phyloP scores from a whole-genome alignment of 2,329 filamentous ascomycete species.

The Fusarium pininemorale region DNA sequence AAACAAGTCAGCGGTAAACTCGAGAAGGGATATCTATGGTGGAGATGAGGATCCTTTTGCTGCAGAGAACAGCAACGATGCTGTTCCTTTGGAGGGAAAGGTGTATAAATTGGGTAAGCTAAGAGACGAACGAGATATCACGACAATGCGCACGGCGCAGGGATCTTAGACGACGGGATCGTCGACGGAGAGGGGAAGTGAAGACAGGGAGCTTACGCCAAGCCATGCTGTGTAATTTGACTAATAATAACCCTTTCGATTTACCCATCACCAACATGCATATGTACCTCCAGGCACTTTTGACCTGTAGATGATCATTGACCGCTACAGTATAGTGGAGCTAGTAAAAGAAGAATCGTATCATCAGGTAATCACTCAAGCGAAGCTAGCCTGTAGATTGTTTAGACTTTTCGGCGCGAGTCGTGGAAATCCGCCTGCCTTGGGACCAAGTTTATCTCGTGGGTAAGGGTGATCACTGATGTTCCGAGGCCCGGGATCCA shows the following conservation, averaged over 20 bases:
- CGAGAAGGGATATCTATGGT: neutral
- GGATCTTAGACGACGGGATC: neutral
- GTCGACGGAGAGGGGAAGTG: slow-evolving; percentile 7
- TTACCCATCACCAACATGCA: neutral
- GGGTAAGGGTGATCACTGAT: neutral
- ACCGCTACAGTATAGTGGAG: neutral
- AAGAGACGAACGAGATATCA: neutral
- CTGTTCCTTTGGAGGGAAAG: slow-evolving; percentile 2
- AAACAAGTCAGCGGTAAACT: neutral
- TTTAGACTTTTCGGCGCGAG: neutral
- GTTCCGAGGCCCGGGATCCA: neutral
- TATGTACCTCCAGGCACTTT: neutral
- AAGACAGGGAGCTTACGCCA: slow-evolving; percentile 13
- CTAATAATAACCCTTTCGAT: neutral
- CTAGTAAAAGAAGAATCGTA: neutral
- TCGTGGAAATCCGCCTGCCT: neutral
- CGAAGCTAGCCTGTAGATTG: neutral
- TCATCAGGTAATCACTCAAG: neutral
- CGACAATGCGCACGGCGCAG: neutral
- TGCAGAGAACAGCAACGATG: neutral
- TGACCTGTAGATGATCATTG: neutral
- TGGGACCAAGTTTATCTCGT: neutral
- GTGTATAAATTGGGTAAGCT: neutral
- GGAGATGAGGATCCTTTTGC: slow-evolving; percentile 14
- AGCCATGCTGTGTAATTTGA: slow-evolving; percentile 11